These are phyloP conservation scores for Cynanchum wilfordii DNA, from an alignment of 257 asterid species.

Conservation along the genomic window DNA sequence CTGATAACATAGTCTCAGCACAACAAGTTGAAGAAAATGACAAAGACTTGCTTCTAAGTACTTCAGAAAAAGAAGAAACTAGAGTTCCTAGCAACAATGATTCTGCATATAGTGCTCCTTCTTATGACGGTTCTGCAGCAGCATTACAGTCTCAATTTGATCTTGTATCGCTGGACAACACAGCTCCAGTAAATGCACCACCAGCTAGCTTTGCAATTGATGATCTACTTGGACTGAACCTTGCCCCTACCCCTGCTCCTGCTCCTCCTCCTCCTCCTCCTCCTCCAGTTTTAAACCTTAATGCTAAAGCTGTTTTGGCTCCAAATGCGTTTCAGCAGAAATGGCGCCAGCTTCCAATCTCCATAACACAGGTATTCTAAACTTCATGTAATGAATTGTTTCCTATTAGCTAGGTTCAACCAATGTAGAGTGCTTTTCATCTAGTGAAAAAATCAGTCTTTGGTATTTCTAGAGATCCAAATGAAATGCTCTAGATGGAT, in stretches of 20 bases:
- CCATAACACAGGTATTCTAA: conserved; percentile 54
- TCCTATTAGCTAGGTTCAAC: not conserved
- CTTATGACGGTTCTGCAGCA: conserved; percentile 45
- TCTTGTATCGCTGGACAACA: conserved; percentile 70
- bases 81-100: conserved; percentile 52
- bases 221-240: conserved; percentile 74
- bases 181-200: conserved; percentile 36
- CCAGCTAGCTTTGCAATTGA: conserved; percentile 65
- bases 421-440: not conserved
- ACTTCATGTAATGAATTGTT: not conserved
- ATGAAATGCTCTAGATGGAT: not conserved
- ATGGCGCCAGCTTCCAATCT: conserved; percentile 85
- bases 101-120: conserved; percentile 71
- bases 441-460: not conserved
- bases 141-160: conserved; percentile 42
- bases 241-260: conserved; percentile 42
- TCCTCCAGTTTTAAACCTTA: conserved; percentile 53
- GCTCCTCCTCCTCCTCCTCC: conserved; percentile 43
- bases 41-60: conserved; percentile 77
- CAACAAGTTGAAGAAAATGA: conserved; percentile 84
- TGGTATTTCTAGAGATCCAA: not conserved
- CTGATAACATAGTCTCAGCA: conserved; percentile 47
- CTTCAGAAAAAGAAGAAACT: conserved; percentile 80
- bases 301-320: conserved; percentile 66
- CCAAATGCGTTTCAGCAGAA: conserved; percentile 84